Evolutionary conservation across 192 early-diverging fungal genomes (phyloP).

Genomic region (Phlyctochytrium arcticum): DNA sequence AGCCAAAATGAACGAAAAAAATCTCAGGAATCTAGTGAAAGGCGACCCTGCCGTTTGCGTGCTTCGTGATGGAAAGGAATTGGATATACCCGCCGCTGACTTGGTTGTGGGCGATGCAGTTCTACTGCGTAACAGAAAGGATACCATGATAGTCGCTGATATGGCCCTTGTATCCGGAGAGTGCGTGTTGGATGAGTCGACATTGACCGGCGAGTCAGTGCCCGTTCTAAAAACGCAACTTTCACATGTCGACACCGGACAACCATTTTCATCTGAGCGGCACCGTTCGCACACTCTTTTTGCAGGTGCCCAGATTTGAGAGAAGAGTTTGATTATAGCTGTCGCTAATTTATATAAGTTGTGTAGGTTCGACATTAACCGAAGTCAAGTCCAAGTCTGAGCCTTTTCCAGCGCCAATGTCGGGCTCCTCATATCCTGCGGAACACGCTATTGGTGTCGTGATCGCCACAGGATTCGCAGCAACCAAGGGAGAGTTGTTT

Average conservation of each 20-base stretch:
- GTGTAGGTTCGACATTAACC: background rate
- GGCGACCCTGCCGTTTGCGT: background rate
- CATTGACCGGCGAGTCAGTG: conserved; percentile 41
- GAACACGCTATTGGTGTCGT: conserved; percentile 32
- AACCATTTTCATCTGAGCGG: conserved; percentile 15
- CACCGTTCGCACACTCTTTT: conserved; percentile 31
- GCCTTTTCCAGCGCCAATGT: no score
- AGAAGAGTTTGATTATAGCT: background rate
- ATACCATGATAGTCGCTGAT: conserved; percentile 21
- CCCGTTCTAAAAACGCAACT: conserved; percentile 34
- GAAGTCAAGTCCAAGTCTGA: conserved; percentile 17
- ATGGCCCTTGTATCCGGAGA: conserved; percentile 43
- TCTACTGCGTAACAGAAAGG: conserved; percentile 9
- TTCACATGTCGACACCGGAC: background rate
- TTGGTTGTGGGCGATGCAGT: conserved; percentile 46
- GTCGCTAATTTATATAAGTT: no score
- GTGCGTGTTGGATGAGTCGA: conserved; percentile 33
- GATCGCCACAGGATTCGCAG: conserved; percentile 38
- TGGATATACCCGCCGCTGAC: conserved; percentile 7
- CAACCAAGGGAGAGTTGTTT: conserved; percentile 44
- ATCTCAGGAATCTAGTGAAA: conserved; percentile 28
- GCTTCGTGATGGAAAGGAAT: conserved; percentile 10
- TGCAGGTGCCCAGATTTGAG: conserved; percentile 26
- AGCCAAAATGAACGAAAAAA: conserved; percentile 32
- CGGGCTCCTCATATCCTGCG: no score